Evolutionary conservation across 2,329 filamentous ascomycete genomes (phyloP).

Genomic region (Lachnellula cervina): DNA sequence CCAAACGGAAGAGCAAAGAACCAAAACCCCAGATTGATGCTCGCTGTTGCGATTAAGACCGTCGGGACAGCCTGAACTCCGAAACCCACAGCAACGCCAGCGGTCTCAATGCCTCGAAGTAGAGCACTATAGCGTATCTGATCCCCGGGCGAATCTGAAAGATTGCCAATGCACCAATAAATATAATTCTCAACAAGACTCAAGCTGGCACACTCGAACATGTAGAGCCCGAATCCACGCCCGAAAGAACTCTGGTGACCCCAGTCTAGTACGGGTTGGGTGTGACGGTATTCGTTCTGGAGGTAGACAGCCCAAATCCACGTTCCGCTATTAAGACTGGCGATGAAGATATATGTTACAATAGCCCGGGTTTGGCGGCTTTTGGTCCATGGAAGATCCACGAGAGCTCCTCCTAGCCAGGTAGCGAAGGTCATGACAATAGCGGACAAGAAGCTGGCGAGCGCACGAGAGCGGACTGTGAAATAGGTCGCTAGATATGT

Average conservation of each 20-base stretch:
- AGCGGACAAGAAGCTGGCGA: constrained; percentile 36
- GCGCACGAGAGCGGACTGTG: constrained; percentile 59
- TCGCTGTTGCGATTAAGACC: constrained; percentile 38
- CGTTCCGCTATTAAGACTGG: constrained; percentile 38
- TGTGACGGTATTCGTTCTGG: constrained; percentile 43
- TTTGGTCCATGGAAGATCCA: constrained; percentile 37
- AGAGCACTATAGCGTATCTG: constrained; percentile 42
- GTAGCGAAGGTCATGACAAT: constrained; percentile 29
- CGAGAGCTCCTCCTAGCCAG: constrained; percentile 34
- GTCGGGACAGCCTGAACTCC: constrained; percentile 42
- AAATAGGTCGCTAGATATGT: constrained; percentile 59
- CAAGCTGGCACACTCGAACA: constrained; percentile 37
- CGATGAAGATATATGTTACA: constrained; percentile 37
- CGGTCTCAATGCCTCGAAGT: constrained; percentile 39
- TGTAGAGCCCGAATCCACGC: constrained; percentile 39
- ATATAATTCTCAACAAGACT: constrained; percentile 41
- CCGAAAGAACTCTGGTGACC: constrained; percentile 36
- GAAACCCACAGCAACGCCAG: constrained; percentile 39
- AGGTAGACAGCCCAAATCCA: constrained; percentile 46
- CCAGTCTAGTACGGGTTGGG: constrained; percentile 41
- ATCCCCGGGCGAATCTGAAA: constrained; percentile 40
- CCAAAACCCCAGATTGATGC: constrained; percentile 41
- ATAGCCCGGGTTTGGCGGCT: constrained; percentile 38
- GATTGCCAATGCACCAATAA: constrained; percentile 43
- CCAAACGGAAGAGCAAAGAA: constrained; percentile 40